Percentiles rank a stretch among this genome's conserved stretches.
These are phyloP conservation scores for Hygrocybe punicea DNA, from an alignment of 768 basidiomycete species.

Conservation along the genomic window DNA sequence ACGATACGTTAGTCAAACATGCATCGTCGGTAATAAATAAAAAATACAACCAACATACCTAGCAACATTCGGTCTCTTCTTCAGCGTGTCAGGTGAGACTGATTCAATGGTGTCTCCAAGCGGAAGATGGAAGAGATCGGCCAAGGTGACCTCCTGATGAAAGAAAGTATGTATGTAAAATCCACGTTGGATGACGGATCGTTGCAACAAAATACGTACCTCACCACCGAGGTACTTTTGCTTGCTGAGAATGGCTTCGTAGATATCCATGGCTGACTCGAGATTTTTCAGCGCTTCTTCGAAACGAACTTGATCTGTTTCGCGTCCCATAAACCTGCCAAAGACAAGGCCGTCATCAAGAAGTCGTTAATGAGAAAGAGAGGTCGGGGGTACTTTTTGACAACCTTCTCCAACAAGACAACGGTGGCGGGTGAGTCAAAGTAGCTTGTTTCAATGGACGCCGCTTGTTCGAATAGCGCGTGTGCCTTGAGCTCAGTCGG, in stretches of 20 bases:
- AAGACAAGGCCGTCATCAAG: neutral
- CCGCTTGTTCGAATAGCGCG: constrained; percentile 47
- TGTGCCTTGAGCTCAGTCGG: constrained; percentile 43
- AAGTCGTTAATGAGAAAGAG: constrained; percentile 3
- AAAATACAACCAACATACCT: constrained; percentile 30
- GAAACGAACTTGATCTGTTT: constrained; percentile 20
- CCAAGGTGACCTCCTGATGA: constrained; percentile 41
- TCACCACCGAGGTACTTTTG: constrained; percentile 56
- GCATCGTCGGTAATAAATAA: no score
- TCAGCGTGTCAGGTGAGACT: constrained; percentile 28
- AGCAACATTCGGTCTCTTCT: constrained; percentile 43
- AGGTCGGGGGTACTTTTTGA: constrained; percentile 45
- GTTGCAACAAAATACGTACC: constrained; percentile 30
- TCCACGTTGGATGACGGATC: neutral
- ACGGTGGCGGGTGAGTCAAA: constrained; percentile 44
- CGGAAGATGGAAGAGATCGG: constrained; percentile 46
- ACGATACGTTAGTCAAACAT: neutral
- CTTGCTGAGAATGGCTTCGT: constrained; percentile 53
- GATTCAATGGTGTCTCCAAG: constrained; percentile 28
- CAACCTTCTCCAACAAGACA: constrained; percentile 49
- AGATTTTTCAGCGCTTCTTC: constrained; percentile 30
- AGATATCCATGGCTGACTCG: constrained; percentile 45
- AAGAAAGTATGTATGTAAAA: neutral
- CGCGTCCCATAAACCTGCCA: neutral
- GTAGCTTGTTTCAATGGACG: constrained; percentile 49